Evolutionary conservation across 768 basidiomycete genomes (phyloP).

Genomic region (Tulasnella sp.): DNA sequence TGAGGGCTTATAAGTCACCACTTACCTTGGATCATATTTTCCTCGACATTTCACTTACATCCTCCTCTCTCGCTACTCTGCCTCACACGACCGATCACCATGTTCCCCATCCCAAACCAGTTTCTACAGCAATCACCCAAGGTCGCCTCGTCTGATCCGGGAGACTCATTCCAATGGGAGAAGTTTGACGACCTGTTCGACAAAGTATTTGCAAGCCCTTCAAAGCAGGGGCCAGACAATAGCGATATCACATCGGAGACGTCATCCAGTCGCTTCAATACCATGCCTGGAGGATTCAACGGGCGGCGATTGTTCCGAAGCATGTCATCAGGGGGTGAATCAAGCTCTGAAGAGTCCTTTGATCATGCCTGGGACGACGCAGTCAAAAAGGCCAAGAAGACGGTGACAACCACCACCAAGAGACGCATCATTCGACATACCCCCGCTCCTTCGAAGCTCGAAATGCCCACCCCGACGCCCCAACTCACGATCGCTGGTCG

Average conservation of each 20-base stretch:
- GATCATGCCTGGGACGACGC: slow-evolving; percentile 9
- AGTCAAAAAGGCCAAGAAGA: slow-evolving; percentile 3
- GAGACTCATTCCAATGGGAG: slow-evolving; percentile 9
- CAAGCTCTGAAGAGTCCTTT: slow-evolving; percentile 7
- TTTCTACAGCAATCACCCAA: neutral
- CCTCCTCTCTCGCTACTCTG: neutral
- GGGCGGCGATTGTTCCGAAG: neutral
- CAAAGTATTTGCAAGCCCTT: slow-evolving; percentile 4
- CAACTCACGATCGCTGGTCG: neutral
- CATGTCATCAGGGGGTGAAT: neutral
- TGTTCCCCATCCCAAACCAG: neutral
- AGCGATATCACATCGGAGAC: neutral
- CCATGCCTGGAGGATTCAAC: slow-evolving; percentile 3
- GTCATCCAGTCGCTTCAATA: neutral
- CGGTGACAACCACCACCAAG: slow-evolving; percentile 10
- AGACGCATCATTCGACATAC: slow-evolving; percentile 10
- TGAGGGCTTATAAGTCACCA: neutral
- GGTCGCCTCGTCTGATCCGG: neutral
- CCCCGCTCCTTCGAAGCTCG: neutral
- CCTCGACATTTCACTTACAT: neutral
- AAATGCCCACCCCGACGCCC: neutral
- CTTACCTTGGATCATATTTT: neutral
- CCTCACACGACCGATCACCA: neutral
- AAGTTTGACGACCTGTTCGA: slow-evolving; percentile 12
- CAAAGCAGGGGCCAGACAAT: neutral